These are phyloP conservation scores for Suhomyces sp. DNA, from an alignment of 805 yeast species.

Conservation along the genomic window DNA sequence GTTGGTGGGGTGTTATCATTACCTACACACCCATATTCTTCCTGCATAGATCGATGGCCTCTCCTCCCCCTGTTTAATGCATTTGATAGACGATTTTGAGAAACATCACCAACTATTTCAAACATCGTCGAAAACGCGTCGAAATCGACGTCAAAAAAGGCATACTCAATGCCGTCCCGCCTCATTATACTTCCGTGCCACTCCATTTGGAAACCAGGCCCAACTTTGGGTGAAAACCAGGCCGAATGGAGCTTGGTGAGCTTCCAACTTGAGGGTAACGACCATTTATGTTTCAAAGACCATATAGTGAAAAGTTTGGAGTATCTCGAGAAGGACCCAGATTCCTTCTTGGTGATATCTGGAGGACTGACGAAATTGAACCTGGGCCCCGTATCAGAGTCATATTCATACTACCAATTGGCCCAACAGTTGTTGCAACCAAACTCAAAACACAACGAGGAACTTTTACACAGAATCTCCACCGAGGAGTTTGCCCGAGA, in stretches of 20 bases:
- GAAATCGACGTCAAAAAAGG: too few species aligned
- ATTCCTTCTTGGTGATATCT: constrained; percentile 45
- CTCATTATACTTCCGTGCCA: constrained; percentile 51
- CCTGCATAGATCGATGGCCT: too few species aligned
- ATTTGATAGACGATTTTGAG: too few species aligned
- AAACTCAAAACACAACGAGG: constrained; percentile 11
- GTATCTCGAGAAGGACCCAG: constrained; percentile 27
- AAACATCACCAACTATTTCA: too few species aligned
- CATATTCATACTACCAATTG: constrained; percentile 53
- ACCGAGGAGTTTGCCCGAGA: constrained; percentile 77
- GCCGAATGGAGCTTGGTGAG: constrained; percentile 67
- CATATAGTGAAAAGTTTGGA: constrained; percentile 54
- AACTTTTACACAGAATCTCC: constrained; percentile 23
- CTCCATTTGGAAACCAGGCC: constrained; percentile 52
- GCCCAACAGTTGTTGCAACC: constrained; percentile 30
- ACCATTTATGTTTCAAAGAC: constrained; percentile 62
- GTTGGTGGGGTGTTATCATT: constrained; percentile 53
- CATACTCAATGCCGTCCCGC: constrained; percentile 2
- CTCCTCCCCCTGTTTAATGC: too few species aligned
- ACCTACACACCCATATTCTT: constrained; percentile 36
- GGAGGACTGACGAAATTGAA: constrained; percentile 72
- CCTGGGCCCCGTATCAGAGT: constrained; percentile 59
- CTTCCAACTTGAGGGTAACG: constrained; percentile 68
- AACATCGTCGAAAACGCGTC: too few species aligned
- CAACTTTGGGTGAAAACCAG: constrained; percentile 44